Base-by-base conservation (phyloP, 129 eudicot species). In the Gnaphalium uliginosum region DNA sequence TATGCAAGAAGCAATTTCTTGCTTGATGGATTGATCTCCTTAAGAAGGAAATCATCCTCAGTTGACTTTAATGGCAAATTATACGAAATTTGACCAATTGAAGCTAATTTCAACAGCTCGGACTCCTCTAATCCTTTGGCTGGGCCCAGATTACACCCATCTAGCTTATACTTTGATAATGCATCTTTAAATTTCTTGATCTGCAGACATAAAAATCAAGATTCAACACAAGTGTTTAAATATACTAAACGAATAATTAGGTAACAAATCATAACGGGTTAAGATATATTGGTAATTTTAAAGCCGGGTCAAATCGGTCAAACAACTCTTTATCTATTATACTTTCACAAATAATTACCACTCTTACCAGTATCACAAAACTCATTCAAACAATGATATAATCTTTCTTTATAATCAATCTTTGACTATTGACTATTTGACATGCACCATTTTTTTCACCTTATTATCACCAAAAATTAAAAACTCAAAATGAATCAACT, bases 111-210 rank as follows among this genome's bases (percentile, higher is more conserved):
- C 82, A 88, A 54, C 50, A 90, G 77, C 85, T 93, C 97, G 57
- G 89, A 84, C 66, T 89, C 96, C 39, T 88, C 93, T 41, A 93
- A 80, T 30, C 98, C 98, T 81, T 82, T 93, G 14, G 97, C 85
- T 74, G 96, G 91, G 69, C 88, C 91, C 82, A 75, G 78, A 75
- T 75, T 59, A 59, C 82, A 78, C 14, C 77, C 69, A 60, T 88
- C 88, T 50, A 91, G 73, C 43, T 88, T 87, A 74, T 90, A 75
- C 77, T 85, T 90, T 66, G 82, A 85, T 68, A 93, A 75, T 71
- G 97, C 96, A 85, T 90, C 93, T 77, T 87, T 93, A 69, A 93
- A 90, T 87, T 93, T 93, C 88, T 93, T 93, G 85, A 93, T 90
- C 98, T 93, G 91, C 69, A 72, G 30, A 58, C 51, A 64, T 74